phyloP scores from a whole-genome alignment of 257 asterid species.

The Solanum peruvianum region DNA sequence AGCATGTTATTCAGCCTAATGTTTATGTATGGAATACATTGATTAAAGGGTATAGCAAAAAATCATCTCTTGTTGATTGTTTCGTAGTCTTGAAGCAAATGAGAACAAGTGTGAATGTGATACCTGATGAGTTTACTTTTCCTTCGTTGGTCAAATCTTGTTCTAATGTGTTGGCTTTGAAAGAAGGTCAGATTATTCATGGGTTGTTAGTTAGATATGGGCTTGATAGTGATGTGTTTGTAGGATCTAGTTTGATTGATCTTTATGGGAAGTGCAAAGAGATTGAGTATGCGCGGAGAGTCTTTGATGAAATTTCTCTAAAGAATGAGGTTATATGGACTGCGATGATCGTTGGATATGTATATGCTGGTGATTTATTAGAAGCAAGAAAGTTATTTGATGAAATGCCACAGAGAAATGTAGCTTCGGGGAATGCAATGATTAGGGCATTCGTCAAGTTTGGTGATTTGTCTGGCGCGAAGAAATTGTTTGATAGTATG shows the following conservation, averaged over 20 bases:
- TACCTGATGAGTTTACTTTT: conserved; percentile 52
- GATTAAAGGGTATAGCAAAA: conserved; percentile 34
- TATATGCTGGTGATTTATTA: conserved; percentile 24
- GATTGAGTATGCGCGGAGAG: conserved; percentile 38
- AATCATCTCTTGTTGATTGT: conserved; percentile 16
- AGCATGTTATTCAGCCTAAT: conserved; percentile 36
- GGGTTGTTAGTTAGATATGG: conserved; percentile 48
- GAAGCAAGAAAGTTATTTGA: conserved; percentile 40
- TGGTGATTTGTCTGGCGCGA: conserved; percentile 48
- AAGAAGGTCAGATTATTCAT: conserved; percentile 53
- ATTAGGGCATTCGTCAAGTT: conserved; percentile 38
- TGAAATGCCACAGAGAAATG: conserved; percentile 52
- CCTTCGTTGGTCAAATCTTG: conserved; percentile 52
- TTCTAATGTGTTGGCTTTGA: conserved; percentile 25
- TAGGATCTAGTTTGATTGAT: conserved; percentile 60
- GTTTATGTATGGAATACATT: conserved; percentile 53
- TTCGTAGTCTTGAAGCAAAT: conserved; percentile 31
- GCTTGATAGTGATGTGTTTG: conserved; percentile 31
- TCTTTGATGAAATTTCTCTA: conserved; percentile 44
- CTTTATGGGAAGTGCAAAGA: conserved; percentile 61
- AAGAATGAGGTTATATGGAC: conserved; percentile 67
- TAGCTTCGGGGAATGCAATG: conserved; percentile 61
- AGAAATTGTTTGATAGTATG: conserved; percentile 44
- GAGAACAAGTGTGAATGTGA: conserved; percentile 16
- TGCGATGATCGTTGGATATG: conserved; percentile 48